A percentile compares a stretch with the other conserved stretches of the same genome.
Evolutionary conservation across 345 rosid species (phyloP).

Genomic region (Melastoma malabathricum): DNA sequence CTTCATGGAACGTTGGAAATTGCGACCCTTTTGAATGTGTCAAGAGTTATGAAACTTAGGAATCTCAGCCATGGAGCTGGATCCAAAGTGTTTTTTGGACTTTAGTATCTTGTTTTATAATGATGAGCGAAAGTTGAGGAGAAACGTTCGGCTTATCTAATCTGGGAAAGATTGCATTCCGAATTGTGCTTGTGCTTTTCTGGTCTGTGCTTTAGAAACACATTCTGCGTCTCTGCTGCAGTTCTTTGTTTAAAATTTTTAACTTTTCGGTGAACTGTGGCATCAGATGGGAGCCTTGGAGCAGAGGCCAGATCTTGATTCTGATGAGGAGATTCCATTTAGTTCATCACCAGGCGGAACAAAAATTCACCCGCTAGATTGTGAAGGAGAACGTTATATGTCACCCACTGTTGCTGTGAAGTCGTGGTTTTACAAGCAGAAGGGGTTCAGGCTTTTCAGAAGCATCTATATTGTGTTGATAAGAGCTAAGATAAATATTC

Average conservation of each 20-base stretch:
- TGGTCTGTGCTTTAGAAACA: too few relatives aligned
- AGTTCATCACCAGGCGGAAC: conserved; percentile 18
- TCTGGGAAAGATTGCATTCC: too few relatives aligned
- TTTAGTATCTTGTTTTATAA: too few relatives aligned
- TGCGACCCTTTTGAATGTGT: too few relatives aligned
- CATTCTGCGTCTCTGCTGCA: neutral
- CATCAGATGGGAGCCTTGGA: conserved; percentile 20
- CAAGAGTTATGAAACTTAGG: too few relatives aligned
- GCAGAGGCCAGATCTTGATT: conserved; percentile 20
- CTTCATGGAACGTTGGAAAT: too few relatives aligned
- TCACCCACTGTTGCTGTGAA: conserved; percentile 4
- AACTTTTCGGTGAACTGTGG: neutral
- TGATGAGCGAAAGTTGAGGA: too few relatives aligned
- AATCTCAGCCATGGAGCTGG: too few relatives aligned
- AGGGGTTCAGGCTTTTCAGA: conserved; percentile 13
- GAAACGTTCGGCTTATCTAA: too few relatives aligned
- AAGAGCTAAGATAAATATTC: conserved; percentile 32
- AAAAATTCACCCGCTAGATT: conserved; percentile 20
- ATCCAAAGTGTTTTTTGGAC: too few relatives aligned
- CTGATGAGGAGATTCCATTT: conserved; percentile 31
- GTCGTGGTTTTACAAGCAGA: conserved; percentile 13
- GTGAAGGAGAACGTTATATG: conserved; percentile 7
- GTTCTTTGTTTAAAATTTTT: neutral
- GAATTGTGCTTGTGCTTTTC: too few relatives aligned
- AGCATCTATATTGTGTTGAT: conserved; percentile 25